Conservation (phyloP, 306 rosid genomes). For the Fragaria ananassa region DNA sequence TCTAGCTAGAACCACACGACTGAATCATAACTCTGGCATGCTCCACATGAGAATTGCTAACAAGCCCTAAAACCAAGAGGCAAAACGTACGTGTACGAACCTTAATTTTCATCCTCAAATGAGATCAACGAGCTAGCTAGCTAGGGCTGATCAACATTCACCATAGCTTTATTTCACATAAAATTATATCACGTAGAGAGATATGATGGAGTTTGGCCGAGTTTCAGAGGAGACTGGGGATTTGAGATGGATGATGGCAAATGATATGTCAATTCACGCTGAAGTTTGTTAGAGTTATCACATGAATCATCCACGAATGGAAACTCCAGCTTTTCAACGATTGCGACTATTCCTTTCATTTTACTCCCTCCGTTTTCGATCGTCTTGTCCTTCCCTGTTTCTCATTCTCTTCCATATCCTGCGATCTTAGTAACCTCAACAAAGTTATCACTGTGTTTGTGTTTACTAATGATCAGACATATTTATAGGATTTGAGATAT, state of each 20-base stretch:
- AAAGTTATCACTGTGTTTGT: neutral
- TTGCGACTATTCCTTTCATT: slow-evolving; percentile 33
- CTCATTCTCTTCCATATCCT: neutral
- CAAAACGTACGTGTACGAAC: neutral
- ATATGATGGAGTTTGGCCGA: neutral
- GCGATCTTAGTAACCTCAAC: neutral
- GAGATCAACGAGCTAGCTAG: neutral
- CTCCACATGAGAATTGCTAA: too few relatives aligned
- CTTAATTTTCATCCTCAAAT: neutral
- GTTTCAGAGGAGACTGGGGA: neutral
- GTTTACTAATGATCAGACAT: neutral
- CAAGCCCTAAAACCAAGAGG: neutral
- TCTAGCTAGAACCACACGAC: slow-evolving; percentile 13
- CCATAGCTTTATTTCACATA: neutral
- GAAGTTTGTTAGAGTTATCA: slow-evolving; percentile 53
- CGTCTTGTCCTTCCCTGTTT: neutral
- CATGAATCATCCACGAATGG: slow-evolving; percentile 56
- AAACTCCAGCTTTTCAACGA: slow-evolving; percentile 55
- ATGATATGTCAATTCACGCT: slow-evolving; percentile 33
- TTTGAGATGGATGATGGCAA: neutral
- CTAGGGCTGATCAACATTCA: neutral
- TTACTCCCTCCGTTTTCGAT: slow-evolving; percentile 10
- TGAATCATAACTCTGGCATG: slow-evolving; percentile 3
- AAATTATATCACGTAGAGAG: neutral
- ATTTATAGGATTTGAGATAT: neutral